A percentile compares a stretch with the other conserved stretches of the same genome.
phyloP scores from a whole-genome alignment of 345 rosid genomes.

The Lepidium aucheri region DNA sequence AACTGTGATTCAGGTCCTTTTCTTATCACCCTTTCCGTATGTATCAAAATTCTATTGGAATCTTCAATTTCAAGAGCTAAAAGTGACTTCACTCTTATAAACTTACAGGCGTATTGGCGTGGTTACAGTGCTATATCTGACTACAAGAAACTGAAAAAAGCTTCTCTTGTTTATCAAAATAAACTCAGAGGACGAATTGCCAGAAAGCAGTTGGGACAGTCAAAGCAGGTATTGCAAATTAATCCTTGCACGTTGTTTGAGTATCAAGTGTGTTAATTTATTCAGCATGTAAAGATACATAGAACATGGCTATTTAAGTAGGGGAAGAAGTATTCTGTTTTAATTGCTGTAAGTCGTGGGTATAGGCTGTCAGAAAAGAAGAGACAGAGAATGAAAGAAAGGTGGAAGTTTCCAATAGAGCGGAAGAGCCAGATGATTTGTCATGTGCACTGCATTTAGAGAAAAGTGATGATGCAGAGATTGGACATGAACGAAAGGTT shows the following conservation, averaged over 20 bases:
- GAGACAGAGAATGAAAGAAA: conserved; percentile 9
- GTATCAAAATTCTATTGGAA: conserved; percentile 14
- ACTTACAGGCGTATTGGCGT: conserved; percentile 56
- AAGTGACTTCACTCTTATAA: conserved; percentile 4
- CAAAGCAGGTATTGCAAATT: conserved; percentile 33
- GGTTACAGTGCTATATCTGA: conserved; percentile 38
- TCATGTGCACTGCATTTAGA: conserved; percentile 1
- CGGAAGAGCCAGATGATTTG: conserved; percentile 4
- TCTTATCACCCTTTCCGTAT: not conserved
- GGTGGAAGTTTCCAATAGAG: conserved; percentile 5
- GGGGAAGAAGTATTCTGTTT: not conserved
- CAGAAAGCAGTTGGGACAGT: conserved; percentile 23
- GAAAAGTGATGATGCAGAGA: conserved; percentile 15
- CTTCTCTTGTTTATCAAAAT: conserved; percentile 35
- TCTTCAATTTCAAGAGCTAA: conserved; percentile 10
- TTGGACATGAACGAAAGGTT: not conserved
- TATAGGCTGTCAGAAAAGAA: conserved; percentile 20
- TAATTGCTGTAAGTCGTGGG: not conserved
- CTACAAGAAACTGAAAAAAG: conserved; percentile 39
- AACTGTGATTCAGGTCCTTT: conserved; percentile 48
- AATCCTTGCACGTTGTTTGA: not conserved
- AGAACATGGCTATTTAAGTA: not conserved
- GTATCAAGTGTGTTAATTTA: not conserved
- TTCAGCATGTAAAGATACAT: not conserved
- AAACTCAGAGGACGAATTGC: conserved; percentile 34